Conservation (phyloP, 1,284 basidiomycete species). For the Erythrobasidium hasegawianum region DNA sequence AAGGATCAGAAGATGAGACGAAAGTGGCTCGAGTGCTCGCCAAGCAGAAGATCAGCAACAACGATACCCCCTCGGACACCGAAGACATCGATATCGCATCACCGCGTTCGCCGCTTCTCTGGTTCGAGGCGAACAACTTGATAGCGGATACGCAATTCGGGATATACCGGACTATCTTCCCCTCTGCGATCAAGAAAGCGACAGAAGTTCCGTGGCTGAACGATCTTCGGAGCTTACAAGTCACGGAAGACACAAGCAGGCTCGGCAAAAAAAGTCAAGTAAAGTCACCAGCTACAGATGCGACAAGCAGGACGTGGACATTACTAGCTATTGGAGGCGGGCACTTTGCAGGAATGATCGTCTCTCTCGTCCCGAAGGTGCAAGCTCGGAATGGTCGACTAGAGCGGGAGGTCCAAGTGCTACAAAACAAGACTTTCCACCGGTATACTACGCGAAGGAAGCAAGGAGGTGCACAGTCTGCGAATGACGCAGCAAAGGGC, state of each 20-base stretch:
- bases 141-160: conserved; percentile 77
- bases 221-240: conserved; percentile 65
- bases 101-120: conserved; percentile 72
- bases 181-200: conserved; percentile 50
- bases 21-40: conserved; percentile 58
- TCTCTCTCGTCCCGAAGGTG: conserved; percentile 57
- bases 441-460: conserved; percentile 97
- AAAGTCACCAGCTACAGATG: conserved; percentile 42
- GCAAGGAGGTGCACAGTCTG: conserved; percentile 90
- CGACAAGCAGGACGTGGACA: conserved; percentile 75
- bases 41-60: conserved; percentile 57
- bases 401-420: conserved; percentile 67
- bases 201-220: conserved; percentile 48
- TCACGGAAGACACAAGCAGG: conserved; percentile 41
- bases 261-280: conserved; percentile 38
- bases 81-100: conserved; percentile 49
- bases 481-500: conserved; percentile 90
- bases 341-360: conserved; percentile 90
- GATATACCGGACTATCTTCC: conserved; percentile 73
- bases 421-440: conserved; percentile 95
- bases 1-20: conserved; percentile 49
- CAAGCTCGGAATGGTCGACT: conserved; percentile 53
- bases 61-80: conserved; percentile 43
- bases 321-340: conserved; percentile 95
- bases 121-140: conserved; percentile 73